These are phyloP conservation scores for Fusarium pseudoanthophilum DNA, from an alignment of 2,329 filamentous ascomycete species.

Conservation along the genomic window DNA sequence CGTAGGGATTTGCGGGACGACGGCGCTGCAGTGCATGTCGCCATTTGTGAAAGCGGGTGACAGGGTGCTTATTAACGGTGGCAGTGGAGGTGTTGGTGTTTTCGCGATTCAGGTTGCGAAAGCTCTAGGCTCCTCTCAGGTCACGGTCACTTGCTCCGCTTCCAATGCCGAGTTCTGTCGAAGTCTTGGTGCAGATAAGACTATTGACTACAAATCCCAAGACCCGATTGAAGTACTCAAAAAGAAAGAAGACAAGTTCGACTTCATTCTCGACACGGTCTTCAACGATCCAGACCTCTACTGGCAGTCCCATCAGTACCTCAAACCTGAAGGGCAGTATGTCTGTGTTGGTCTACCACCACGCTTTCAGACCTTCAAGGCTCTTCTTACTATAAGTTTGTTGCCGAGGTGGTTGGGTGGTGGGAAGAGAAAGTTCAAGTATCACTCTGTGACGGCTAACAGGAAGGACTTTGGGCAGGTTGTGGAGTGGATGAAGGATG, in stretches of 20 bases:
- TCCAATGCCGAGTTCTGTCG: constrained; percentile 13
- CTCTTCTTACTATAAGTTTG: constrained; percentile 12
- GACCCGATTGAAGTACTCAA: neutral
- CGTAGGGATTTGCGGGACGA: constrained; percentile 27
- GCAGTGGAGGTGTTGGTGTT: constrained; percentile 28
- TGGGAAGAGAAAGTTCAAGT: constrained; percentile 23
- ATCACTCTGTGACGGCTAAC: constrained; percentile 27
- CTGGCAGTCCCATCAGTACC: constrained; percentile 28
- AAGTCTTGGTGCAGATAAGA: constrained; percentile 11
- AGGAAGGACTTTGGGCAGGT: constrained; percentile 20
- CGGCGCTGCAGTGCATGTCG: constrained; percentile 10
- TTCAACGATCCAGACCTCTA: constrained; percentile 24
- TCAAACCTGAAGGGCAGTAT: constrained; percentile 12
- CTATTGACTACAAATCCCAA: constrained; percentile 18
- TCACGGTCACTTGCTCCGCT: constrained; percentile 18
- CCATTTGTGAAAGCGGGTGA: neutral
- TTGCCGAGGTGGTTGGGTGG: constrained; percentile 30
- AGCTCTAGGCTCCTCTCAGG: constrained; percentile 6
- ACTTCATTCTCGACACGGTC: constrained; percentile 21
- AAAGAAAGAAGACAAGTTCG: neutral
- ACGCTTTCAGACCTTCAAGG: constrained; percentile 2
- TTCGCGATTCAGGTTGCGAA: constrained; percentile 35
- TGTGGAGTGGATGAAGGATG: constrained; percentile 9
- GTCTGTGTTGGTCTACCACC: constrained; percentile 23
- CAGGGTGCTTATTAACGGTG: constrained; percentile 27